Evolutionary conservation across 495 filamentous ascomycete species (phyloP).

Genomic region (Sabuloglossum arenarium): DNA sequence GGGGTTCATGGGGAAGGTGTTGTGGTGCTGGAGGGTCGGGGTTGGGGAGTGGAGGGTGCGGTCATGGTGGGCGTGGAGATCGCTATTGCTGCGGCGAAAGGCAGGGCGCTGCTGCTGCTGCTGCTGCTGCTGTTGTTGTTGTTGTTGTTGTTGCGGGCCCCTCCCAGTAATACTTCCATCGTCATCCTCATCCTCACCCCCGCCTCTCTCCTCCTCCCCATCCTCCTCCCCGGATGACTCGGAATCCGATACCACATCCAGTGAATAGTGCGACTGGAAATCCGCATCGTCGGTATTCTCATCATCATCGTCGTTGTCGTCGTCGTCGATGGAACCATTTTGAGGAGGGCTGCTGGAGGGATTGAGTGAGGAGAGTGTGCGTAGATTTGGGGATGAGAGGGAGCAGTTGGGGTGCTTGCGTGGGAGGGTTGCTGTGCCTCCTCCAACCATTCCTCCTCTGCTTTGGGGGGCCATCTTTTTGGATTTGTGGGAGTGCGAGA

Average conservation of each 20-base stretch:
- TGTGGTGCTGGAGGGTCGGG: background rate
- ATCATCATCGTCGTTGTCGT: background rate
- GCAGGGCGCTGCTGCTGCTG: background rate
- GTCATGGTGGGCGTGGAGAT: too few relatives aligned
- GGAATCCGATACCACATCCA: background rate
- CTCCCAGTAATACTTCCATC: too few relatives aligned
- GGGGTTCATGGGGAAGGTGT: background rate
- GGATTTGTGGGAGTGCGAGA: too few relatives aligned
- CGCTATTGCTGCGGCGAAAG: background rate
- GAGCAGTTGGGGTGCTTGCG: background rate
- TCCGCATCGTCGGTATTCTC: background rate
- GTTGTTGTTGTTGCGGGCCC: too few relatives aligned
- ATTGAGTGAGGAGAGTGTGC: background rate
- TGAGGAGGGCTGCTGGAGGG: background rate
- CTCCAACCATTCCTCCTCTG: background rate
- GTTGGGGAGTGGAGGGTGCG: background rate
- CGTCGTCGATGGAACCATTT: background rate
- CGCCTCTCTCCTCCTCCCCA: background rate
- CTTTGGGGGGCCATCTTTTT: background rate
- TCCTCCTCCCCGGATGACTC: background rate
- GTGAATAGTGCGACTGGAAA: background rate
- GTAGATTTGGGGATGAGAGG: background rate
- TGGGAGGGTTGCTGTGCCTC: background rate
- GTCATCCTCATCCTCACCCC: background rate
- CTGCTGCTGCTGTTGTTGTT: background rate